Evolutionary conservation across 2,329 filamentous ascomycete genomes (phyloP), one percentile per base, ranked within the genome.

Genomic region (Aspergillus sp.): DNA sequence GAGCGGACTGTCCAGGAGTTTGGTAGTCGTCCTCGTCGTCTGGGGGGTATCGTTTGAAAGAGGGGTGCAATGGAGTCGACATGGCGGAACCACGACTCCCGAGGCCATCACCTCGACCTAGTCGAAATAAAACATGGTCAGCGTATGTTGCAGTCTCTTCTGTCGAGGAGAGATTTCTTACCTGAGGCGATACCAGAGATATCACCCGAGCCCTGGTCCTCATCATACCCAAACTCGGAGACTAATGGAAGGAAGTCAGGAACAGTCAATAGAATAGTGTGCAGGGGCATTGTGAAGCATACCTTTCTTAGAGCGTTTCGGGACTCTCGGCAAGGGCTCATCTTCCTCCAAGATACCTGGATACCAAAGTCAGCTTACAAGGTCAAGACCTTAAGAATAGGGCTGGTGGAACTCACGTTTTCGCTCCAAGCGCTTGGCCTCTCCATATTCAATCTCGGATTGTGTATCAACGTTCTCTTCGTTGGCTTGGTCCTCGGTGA

Each of bases 401-500:
- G 14, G 9, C 49, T 5, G 7, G 22, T 22, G 53, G 3, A 47
- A 69, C 75, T 60, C 67, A 76, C 80, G 72, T 64, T 81, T 81
- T 51, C 81, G 74, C 64, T 82, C 80, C 53, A 77, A 66, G 56
- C 77, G 75, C 67, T 82, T 83, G 52, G 75, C 72, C 60, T 81
- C 79, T 32, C 80, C 81, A 68, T 79, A 83, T 32, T 74, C 75
- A 58, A 79, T 71, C 65, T 83, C 81, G 39, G 80, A 78, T 10
- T 72, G 71, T 1, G 81, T 80, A 62, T 83, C 81, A 51, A 79
- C 72, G 63, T 83, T 83, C 67, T 83, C 81, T 26, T 75, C 73
- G 55, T 79, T 77, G n/a, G 80, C 80, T 65, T 82, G 77, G 54
- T 80, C 76, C 57, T 81, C 78, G 0, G 79, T 81, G 62, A 83